phyloP scores from a whole-genome alignment of 169 alveolate species.

The Neospora caninum region DNA sequence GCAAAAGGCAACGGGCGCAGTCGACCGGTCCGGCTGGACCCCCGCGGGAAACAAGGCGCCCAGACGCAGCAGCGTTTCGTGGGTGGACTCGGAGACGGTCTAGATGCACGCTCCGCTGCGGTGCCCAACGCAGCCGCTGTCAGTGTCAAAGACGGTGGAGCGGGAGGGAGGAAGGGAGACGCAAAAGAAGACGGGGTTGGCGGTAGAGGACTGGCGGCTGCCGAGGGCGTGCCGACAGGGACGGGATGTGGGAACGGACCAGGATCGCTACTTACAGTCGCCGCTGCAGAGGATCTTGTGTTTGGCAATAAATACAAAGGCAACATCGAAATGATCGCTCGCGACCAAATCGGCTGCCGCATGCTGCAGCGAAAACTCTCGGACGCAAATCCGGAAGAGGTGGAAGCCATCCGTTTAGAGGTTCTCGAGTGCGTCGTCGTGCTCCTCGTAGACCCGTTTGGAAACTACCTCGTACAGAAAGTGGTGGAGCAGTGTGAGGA shows the following conservation, averaged over 20 bases:
- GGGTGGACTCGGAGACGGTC: background rate
- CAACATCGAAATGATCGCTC: slow-evolving; percentile 6
- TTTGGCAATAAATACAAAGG: slow-evolving; percentile 8
- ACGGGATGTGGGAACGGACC: background rate
- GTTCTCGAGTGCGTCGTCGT: slow-evolving; percentile 79
- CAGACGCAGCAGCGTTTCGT: background rate
- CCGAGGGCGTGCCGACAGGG: background rate
- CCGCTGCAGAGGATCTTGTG: slow-evolving; percentile 30
- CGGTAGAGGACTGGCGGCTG: background rate
- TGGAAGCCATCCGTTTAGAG: slow-evolving; percentile 59
- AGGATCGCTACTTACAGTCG: background rate
- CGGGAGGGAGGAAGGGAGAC: background rate
- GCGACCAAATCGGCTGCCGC: slow-evolving; percentile 67
- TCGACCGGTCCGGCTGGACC: background rate
- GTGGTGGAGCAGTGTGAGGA: slow-evolving; percentile 83
- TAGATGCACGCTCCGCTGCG: background rate
- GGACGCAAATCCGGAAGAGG: slow-evolving; percentile 60
- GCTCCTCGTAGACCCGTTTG: slow-evolving; percentile 92
- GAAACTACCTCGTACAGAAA: slow-evolving; percentile 94
- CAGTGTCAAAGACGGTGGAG: background rate
- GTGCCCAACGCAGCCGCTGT: background rate
- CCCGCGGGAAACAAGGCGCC: background rate
- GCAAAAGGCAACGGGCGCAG: background rate
- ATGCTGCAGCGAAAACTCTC: slow-evolving; percentile 52
- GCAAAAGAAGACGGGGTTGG: background rate